Conservation (phyloP, 208 protist genomes). For the Wallacemonas sp. region DNA sequence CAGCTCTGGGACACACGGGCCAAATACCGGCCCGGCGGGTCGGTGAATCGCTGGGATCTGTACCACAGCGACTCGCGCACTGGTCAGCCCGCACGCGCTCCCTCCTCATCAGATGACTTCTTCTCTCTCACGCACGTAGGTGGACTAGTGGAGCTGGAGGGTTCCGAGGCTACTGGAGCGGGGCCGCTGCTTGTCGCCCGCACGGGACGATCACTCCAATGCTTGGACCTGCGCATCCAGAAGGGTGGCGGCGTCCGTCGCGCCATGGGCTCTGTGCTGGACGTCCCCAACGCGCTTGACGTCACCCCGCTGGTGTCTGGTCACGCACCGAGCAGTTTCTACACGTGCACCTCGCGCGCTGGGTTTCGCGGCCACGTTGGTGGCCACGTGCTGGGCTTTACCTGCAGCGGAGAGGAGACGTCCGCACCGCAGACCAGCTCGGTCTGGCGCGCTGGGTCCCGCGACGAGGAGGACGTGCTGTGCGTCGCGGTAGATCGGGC, state of each 20-base stretch:
- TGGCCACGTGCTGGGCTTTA: constrained; percentile 65
- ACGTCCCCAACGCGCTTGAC: constrained; percentile 39
- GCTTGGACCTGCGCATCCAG: constrained; percentile 48
- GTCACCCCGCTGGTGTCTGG: constrained; percentile 33
- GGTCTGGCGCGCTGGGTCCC: constrained; percentile 28
- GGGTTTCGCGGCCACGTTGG: constrained; percentile 45
- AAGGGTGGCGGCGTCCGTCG: constrained; percentile 1
- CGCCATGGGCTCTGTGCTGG: constrained; percentile 10
- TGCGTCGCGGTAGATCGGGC: constrained; percentile 40
- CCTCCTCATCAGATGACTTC: constrained; percentile 7
- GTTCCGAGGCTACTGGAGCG: neutral
- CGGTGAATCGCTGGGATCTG: constrained; percentile 37
- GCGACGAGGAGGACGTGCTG: constrained; percentile 61
- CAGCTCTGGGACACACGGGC: constrained; percentile 71
- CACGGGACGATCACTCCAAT: constrained; percentile 26
- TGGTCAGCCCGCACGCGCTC: neutral
- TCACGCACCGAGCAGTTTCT: constrained; percentile 11
- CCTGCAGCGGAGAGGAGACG: constrained; percentile 8
- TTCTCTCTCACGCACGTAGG: constrained; percentile 56
- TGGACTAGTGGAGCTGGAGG: constrained; percentile 50
- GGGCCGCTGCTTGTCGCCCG: constrained; percentile 50
- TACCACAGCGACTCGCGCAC: constrained; percentile 16
- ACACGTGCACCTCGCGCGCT: constrained; percentile 54
- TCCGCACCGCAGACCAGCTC: neutral
- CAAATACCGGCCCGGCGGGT: constrained; percentile 69